phyloP scores from a whole-genome alignment of 768 basidiomycete species.

The Russula griseocarnosa region DNA sequence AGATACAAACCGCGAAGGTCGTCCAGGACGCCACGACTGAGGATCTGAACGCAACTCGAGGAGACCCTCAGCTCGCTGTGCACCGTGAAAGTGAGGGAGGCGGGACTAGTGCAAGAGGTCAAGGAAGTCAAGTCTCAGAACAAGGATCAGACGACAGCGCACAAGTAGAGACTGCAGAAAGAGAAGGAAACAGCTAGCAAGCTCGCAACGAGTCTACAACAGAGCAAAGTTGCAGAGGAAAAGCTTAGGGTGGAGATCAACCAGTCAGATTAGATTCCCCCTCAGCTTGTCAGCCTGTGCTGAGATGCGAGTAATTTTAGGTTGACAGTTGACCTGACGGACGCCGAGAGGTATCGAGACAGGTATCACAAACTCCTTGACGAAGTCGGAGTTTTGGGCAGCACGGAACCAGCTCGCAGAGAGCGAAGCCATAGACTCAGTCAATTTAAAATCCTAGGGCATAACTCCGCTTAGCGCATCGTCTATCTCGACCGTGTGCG shows the following conservation, averaged over 20 bases:
- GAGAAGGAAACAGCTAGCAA: constrained; percentile 43
- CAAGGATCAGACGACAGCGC: constrained; percentile 34
- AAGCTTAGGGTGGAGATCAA: constrained; percentile 64
- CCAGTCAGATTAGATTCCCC: constrained; percentile 44
- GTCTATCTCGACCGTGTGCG: constrained; percentile 83
- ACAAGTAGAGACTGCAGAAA: constrained; percentile 31
- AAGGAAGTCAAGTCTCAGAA: constrained; percentile 33
- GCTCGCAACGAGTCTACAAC: constrained; percentile 48
- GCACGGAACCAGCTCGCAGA: constrained; percentile 74
- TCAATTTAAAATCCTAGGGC: constrained; percentile 79
- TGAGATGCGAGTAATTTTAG: constrained; percentile 31
- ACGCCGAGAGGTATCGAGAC: constrained; percentile 62
- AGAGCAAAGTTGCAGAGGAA: constrained; percentile 61
- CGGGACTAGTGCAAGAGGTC: constrained; percentile 33
- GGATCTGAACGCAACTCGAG: constrained; percentile 39
- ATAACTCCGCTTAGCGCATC: constrained; percentile 81
- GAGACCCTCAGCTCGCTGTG: constrained; percentile 28
- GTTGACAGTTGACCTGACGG: constrained; percentile 48
- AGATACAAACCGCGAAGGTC: constrained; percentile 42
- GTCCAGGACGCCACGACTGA: constrained; percentile 43
- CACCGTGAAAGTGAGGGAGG: constrained; percentile 28
- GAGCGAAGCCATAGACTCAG: constrained; percentile 72
- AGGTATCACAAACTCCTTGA: constrained; percentile 64
- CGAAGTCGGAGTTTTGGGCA: constrained; percentile 59
- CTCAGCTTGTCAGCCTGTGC: background rate